Evolutionary conservation across 2,329 filamentous ascomycete species (phyloP).

Genomic region (Talaromyces sp.): DNA sequence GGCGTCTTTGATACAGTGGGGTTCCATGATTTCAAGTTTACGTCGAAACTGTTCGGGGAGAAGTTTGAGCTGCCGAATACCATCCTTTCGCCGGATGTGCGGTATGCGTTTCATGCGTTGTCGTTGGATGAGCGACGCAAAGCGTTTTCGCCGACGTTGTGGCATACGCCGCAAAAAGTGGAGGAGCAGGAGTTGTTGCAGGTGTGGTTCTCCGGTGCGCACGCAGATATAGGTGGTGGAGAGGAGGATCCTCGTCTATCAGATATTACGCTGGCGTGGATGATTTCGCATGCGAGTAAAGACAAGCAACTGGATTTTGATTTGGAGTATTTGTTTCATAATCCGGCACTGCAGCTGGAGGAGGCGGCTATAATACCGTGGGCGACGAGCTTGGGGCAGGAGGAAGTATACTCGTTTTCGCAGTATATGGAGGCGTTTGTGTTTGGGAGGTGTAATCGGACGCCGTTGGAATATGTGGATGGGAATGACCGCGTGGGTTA

Average conservation of each 20-base stretch:
- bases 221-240: slow-evolving; percentile 47
- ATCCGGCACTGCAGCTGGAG: slow-evolving; percentile 15
- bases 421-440: slow-evolving; percentile 17
- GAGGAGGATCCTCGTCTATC: slow-evolving; percentile 43
- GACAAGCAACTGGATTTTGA: slow-evolving; percentile 24
- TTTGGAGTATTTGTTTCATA: slow-evolving; percentile 23
- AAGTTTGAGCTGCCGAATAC: slow-evolving; percentile 38
- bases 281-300: slow-evolving; percentile 48
- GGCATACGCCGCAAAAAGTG: slow-evolving; percentile 43
- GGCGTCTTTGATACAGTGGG: slow-evolving; percentile 48
- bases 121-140: slow-evolving; percentile 43
- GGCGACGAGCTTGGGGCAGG: slow-evolving; percentile 20
- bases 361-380: slow-evolving; percentile 16
- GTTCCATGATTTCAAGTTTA: slow-evolving; percentile 23
- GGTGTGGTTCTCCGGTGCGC: slow-evolving; percentile 50
- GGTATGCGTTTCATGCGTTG: slow-evolving; percentile 46
- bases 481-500: slow-evolving; percentile 9
- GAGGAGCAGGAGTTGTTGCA: slow-evolving; percentile 43
- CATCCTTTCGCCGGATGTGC: slow-evolving; percentile 37
- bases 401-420: slow-evolving; percentile 11
- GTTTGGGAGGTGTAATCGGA: slow-evolving; percentile 18
- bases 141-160: slow-evolving; percentile 41
- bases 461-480: slow-evolving; percentile 20
- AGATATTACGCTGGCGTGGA: slow-evolving; percentile 55
- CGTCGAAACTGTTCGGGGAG: slow-evolving; percentile 20